Base-by-base conservation (phyloP, 1,284 basidiomycete species). In the Amylostereum areolatum region DNA sequence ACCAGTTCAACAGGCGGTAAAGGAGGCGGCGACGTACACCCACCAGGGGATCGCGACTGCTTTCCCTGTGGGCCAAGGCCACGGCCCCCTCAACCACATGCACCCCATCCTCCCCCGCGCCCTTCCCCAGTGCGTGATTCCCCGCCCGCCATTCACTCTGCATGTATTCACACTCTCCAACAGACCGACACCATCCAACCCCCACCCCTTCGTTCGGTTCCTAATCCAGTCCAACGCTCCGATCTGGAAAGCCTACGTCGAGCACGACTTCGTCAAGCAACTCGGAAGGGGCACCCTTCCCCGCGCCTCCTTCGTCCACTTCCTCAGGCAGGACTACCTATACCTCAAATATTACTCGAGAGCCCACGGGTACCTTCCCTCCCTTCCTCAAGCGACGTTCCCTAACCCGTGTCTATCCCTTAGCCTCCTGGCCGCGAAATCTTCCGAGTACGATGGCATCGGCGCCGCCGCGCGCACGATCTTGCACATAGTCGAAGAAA, bases 51-150 rank as follows among this genome's bases (percentile, higher is more conserved):
- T 97, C 42, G 77, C 80, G 32, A 77, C 80, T 0, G 86, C 93
- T 0, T 69, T 75, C 42, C 66, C 78, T 0, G 76, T 96, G 2
- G 95, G 94, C 2, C 66, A 72, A 6, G 94, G 95, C 0, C 71
- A 86, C 49, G 94, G 93, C 0, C 93, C 95, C 1, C 74, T 98
- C 24, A 92, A 97, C 65, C 94, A 98, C 62, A 71, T 86, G 47
- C 88, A 92, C 61, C 71, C 79, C 0, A 69, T 84, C n/a, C 62
- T 70, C 1, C 66, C 59, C 8, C 69, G 76, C 0, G 59, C 70
- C 2, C 63, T 95, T 18, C 79, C 81, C 2, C 70, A 68, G 90
- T 91, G 57, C 58, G 81, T 66, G 24, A 18, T 5, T 8, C 42
- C 3, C 11, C 24, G 37, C 5, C 48, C 3, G 47, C 36, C 2